Evolutionary conservation across 768 basidiomycete species (phyloP).

Genomic region (Termitomyces titanicus): DNA sequence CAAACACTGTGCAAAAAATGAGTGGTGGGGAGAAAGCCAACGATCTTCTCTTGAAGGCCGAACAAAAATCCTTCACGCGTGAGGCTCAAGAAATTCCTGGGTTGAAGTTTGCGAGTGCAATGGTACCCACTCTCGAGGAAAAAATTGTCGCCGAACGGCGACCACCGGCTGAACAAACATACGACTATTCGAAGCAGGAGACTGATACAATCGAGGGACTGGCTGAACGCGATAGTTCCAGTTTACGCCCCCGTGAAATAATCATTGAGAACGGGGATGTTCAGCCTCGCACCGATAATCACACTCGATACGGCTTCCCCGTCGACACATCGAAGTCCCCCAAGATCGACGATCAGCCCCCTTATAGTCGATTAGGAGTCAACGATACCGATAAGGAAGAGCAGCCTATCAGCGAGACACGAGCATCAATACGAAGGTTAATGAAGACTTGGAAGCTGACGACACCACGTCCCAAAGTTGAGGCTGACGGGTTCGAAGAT

Average conservation of each 20-base stretch:
- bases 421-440: slow-evolving; percentile 52
- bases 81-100: slow-evolving; percentile 49
- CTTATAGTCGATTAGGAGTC: slow-evolving; percentile 39
- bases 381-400: slow-evolving; percentile 48
- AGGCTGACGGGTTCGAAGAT: slow-evolving; percentile 81
- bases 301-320: slow-evolving; percentile 50
- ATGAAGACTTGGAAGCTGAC: slow-evolving; percentile 59
- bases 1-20: slow-evolving; percentile 37
- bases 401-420: slow-evolving; percentile 42
- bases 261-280: slow-evolving; percentile 6
- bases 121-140: slow-evolving; percentile 71
- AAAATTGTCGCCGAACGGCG: slow-evolving; percentile 51
- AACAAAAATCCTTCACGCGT: slow-evolving; percentile 49
- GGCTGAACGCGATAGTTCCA: background rate
- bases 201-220: slow-evolving; percentile 6
- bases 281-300: slow-evolving; percentile 37
- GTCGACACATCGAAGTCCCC: slow-evolving; percentile 45
- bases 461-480: slow-evolving; percentile 65
- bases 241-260: background rate
- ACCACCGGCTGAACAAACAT: slow-evolving; percentile 30
- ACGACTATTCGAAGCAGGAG: background rate
- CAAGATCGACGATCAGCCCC: slow-evolving; percentile 42
- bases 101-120: slow-evolving; percentile 57
- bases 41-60: slow-evolving; percentile 36
- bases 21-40: slow-evolving; percentile 41